A percentile compares a stretch with the other conserved stretches of the same genome.
Conservation (phyloP, 495 filamentous ascomycete species). For the Penicillium dipodomyicola region DNA sequence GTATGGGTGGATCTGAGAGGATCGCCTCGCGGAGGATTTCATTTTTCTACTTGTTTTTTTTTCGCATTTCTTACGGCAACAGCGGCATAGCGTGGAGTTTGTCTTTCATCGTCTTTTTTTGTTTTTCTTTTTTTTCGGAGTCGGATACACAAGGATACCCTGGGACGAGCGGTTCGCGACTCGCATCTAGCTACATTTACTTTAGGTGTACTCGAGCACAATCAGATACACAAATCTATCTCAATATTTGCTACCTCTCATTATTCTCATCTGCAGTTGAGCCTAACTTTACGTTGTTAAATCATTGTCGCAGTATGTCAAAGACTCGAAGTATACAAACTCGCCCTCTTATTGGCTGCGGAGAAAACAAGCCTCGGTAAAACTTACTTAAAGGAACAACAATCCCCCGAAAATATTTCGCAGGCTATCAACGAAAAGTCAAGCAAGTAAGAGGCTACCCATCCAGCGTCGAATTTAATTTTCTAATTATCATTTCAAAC, state of each 20-base stretch:
- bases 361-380: slow-evolving; percentile 4
- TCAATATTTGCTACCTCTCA: not conserved
- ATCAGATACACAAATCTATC: slow-evolving; percentile 1
- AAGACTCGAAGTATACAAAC: slow-evolving; percentile 2
- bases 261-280: not conserved
- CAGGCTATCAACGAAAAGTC: slow-evolving; percentile 7
- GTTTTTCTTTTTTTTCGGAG: slow-evolving; percentile 13
- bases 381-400: slow-evolving; percentile 16
- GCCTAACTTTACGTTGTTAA: not conserved
- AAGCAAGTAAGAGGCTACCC: not conserved
- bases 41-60: slow-evolving; percentile 12
- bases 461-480: not conserved
- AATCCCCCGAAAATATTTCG: slow-evolving; percentile 21
- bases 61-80: slow-evolving; percentile 12
- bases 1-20: slow-evolving; percentile 42
- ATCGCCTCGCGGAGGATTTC: slow-evolving; percentile 1
- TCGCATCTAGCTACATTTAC: slow-evolving; percentile 2
- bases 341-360: slow-evolving; percentile 8
- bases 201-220: slow-evolving; percentile 6
- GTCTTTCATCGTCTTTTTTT: slow-evolving; percentile 17
- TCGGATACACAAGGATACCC: slow-evolving; percentile 34
- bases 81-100: slow-evolving; percentile 45
- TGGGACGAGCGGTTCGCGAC: slow-evolving; percentile 18
- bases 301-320: not conserved
- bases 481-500: not conserved